These are phyloP conservation scores for Pseudogymnoascus sp. DNA, from an alignment of 2,329 filamentous ascomycete species.

Conservation along the genomic window DNA sequence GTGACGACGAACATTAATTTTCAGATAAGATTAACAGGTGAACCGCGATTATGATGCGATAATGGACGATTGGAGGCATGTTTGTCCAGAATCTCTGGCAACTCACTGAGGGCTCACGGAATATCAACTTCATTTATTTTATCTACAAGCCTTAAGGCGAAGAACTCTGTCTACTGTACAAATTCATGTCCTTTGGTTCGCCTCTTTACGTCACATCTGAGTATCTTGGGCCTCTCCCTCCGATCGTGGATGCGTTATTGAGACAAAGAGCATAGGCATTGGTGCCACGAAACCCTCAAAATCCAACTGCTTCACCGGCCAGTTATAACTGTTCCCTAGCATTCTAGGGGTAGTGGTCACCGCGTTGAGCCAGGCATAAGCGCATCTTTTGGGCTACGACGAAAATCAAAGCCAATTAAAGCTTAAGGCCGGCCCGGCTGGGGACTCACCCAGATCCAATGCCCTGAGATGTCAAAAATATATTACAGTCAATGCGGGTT, in stretches of 20 bases:
- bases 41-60: background rate
- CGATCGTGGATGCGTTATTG: background rate
- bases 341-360: background rate
- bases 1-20: conserved; percentile 5
- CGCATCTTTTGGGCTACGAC: background rate
- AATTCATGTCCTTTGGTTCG: background rate
- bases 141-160: background rate
- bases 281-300: conserved; percentile 3
- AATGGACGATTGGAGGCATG: background rate
- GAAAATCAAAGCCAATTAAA: background rate
- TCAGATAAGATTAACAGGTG: background rate
- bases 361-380: background rate
- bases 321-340: background rate
- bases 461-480: background rate
- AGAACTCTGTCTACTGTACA: background rate
- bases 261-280: background rate
- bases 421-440: background rate
- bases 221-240: background rate
- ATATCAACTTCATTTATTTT: background rate
- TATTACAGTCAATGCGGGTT: background rate
- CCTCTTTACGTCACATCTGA: background rate
- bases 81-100: background rate
- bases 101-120: background rate
- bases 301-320: background rate
- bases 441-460: background rate